Conservation (phyloP, 2,329 filamentous ascomycete genomes). For the Fusarium sp. region DNA sequence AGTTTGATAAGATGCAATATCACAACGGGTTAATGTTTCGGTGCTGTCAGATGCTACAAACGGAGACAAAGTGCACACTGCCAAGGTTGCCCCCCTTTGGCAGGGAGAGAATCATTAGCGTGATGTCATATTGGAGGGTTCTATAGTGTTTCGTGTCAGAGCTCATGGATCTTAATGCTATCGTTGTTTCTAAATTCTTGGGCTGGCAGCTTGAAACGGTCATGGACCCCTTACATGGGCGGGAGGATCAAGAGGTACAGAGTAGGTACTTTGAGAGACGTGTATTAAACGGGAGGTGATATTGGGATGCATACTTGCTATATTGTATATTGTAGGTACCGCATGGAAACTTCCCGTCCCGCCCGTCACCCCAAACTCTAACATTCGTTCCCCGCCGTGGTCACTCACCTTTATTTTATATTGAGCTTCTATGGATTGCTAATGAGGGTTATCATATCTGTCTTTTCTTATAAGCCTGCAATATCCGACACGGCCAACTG, state of each 20-base stretch:
- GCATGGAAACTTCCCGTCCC: no score
- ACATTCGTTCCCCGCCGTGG: no score
- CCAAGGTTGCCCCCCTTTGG: conserved; percentile 8
- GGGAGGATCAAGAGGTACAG: neutral
- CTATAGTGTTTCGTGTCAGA: conserved; percentile 25
- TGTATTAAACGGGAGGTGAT: neutral
- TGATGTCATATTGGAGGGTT: conserved; percentile 19
- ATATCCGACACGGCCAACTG: conserved; percentile 17
- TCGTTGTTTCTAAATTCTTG: conserved; percentile 20
- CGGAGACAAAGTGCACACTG: neutral
- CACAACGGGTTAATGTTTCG: conserved; percentile 14
- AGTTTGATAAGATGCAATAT: conserved; percentile 1
- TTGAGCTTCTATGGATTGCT: conserved; percentile 13
- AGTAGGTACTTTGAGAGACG: neutral
- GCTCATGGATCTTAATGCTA: conserved; percentile 12
- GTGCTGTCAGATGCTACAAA: conserved; percentile 11
- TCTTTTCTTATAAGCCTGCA: conserved; percentile 14
- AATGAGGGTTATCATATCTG: conserved; percentile 9
- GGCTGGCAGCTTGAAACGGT: conserved; percentile 9
- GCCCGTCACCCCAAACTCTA: no score
- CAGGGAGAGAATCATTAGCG: conserved; percentile 10
- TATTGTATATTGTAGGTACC: no score
- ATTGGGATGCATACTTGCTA: no score
- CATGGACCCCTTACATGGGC: neutral
- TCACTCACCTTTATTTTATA: neutral